Base-by-base conservation (phyloP, 2,329 filamentous ascomycete species). In the Aspergillus felis region DNA sequence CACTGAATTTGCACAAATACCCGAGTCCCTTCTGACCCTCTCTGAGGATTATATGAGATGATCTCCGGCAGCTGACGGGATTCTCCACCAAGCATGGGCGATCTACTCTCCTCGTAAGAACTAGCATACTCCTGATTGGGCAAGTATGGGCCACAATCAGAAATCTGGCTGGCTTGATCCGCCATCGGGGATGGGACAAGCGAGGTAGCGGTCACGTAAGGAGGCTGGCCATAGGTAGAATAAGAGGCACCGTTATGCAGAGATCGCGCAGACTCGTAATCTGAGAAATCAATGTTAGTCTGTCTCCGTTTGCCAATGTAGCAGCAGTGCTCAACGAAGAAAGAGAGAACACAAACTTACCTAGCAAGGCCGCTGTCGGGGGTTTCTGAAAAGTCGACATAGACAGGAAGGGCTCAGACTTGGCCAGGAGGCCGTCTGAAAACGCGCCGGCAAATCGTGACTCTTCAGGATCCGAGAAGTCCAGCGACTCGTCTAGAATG, bases 311-410 rank as follows among this genome's bases (percentile, higher is more conserved):
- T 32, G 28, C 44, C 42, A 46, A 14, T 17, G 10, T 10, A 59
- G 59, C 55, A 66, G 64, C 50, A 58, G 49, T 52, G 38, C 24
- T 47, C 47, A 38, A 24, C 28, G 41, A 35, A 24, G 54, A 32
- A 47, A 57, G 14, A 42, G 24, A 42, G 55, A 5, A 25, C 20
- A 29, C 4, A 54, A 59, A 87, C 91, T 79, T 81, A 95, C 92
- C 89, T 78, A 93, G 89, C 79, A 92, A 84, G 74, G 88, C 88
- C 75, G 88, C 82, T 76, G 87, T 82, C 74, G 89, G 86, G 58
- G 85, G 78, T 78, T 95, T 96, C 71, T 83, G 81, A 82, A 91
- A 92, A 77, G 87, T 87, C 75, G 90, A 88, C 89, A 92, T 92
- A 77, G 88, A 86, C 78, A 90, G 79, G 69, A 86, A 77, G 79